phyloP scores from a whole-genome alignment of 2,329 filamentous ascomycete species.

The Fusarium nygamai region DNA sequence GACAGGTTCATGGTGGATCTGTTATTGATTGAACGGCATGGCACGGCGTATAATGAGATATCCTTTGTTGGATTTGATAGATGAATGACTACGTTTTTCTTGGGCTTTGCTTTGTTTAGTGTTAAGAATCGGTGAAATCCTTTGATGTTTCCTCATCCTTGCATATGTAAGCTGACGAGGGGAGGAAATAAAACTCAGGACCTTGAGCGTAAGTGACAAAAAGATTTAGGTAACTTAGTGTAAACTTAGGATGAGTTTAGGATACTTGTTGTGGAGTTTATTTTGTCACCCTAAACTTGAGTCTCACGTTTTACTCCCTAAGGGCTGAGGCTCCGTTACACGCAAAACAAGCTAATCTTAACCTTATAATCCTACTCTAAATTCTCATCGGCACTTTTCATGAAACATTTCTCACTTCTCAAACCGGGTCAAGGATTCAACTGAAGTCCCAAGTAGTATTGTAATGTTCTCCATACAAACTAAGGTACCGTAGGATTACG shows the following conservation, averaged over 20 bases:
- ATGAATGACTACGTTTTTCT: conserved; percentile 15
- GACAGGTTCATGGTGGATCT: conserved; percentile 19
- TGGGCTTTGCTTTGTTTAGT: background rate
- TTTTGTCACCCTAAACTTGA: too few species aligned
- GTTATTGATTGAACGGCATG: conserved; percentile 40
- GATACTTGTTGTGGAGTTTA: too few species aligned
- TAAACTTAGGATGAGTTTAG: too few species aligned
- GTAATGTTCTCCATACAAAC: background rate
- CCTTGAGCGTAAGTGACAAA: too few species aligned
- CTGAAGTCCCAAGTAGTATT: background rate
- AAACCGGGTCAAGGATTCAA: background rate
- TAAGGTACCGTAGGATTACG: background rate
- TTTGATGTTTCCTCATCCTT: background rate
- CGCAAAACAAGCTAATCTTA: background rate
- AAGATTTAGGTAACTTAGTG: too few species aligned
- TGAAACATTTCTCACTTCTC: background rate
- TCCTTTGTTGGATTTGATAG: conserved; percentile 35
- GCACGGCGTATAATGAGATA: conserved; percentile 37
- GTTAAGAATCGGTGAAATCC: background rate
- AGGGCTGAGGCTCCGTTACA: background rate
- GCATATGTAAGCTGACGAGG: background rate
- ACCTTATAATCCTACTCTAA: background rate
- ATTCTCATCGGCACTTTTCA: background rate
- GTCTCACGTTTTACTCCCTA: too few species aligned
- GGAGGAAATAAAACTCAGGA: too few species aligned